phyloP scores from a whole-genome alignment of 225 moss, liverwort and hornwort genomes.

The Antitrichia curtipendula region DNA sequence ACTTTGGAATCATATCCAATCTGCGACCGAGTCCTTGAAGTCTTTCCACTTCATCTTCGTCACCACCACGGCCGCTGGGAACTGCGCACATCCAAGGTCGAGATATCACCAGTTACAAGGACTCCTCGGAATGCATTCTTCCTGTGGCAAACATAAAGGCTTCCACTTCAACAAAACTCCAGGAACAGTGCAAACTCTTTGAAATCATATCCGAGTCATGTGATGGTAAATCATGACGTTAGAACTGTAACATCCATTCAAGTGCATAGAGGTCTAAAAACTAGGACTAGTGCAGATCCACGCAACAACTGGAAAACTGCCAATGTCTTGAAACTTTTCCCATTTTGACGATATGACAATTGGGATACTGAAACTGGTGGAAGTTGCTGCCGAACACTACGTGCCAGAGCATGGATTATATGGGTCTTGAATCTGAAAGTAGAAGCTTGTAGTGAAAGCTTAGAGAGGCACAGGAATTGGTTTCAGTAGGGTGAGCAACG shows the following conservation, averaged over 20 bases:
- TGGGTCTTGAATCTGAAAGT: neutral
- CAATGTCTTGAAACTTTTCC: neutral
- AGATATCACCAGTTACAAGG: neutral
- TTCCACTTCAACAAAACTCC: neutral
- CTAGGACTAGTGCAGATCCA: neutral
- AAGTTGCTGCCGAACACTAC: neutral
- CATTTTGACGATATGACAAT: neutral
- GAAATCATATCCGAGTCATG: neutral
- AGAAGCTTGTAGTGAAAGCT: neutral
- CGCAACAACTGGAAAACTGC: neutral
- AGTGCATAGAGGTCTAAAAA: neutral
- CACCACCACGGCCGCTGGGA: neutral
- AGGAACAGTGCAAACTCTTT: neutral
- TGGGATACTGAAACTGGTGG: neutral
- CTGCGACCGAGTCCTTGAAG: conserved; percentile 2
- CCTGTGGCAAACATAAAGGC: neutral
- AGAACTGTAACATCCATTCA: neutral
- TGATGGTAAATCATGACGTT: neutral
- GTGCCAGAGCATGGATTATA: neutral
- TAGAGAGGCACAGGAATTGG: neutral
- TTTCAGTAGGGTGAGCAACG: neutral
- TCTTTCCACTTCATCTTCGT: conserved; percentile 6
- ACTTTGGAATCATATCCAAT: neutral
- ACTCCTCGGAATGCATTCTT: neutral
- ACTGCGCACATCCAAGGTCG: neutral